A percentile compares a stretch with the other conserved stretches of the same genome.
phyloP scores from a whole-genome alignment of 208 protist species.

The Leishmania mexicana region DNA sequence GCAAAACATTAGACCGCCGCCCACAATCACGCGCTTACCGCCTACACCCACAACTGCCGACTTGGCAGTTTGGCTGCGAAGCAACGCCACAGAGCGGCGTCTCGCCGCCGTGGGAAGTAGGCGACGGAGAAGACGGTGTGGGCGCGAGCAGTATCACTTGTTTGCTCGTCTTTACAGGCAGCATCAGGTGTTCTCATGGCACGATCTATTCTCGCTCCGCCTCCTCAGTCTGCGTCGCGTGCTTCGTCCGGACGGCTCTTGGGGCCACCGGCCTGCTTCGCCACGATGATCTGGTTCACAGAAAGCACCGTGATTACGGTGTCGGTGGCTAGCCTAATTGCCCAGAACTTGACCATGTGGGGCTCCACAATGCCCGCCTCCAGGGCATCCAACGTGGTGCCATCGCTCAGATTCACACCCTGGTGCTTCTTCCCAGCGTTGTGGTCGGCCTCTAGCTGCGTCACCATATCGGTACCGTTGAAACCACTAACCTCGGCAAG shows the following conservation, averaged over 20 bases:
- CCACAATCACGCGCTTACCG: not conserved
- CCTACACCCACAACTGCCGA: not conserved
- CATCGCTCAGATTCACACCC: constrained; percentile 95
- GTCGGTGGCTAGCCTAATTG: constrained; percentile 96
- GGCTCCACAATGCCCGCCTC: constrained; percentile 95
- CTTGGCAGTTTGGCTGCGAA: not conserved
- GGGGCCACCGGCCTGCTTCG: constrained; percentile 97
- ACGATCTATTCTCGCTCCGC: not conserved
- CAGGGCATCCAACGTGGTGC: constrained; percentile 77
- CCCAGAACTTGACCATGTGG: constrained; percentile 93
- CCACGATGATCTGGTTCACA: constrained; percentile 97
- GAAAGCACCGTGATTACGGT: constrained; percentile 97
- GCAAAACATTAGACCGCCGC: not conserved
- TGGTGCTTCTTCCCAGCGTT: constrained; percentile 88
- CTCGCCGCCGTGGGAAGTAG: not conserved
- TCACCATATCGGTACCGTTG: constrained; percentile 95
- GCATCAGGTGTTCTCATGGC: not conserved
- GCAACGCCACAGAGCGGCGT: not conserved
- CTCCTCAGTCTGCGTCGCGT: constrained; percentile 72
- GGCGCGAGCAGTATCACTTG: not conserved
- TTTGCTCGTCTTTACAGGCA: not conserved
- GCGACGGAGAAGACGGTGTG: not conserved
- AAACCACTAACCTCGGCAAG: constrained; percentile 98
- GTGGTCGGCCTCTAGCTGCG: constrained; percentile 96
- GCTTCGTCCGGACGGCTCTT: constrained; percentile 91